Base-by-base conservation (phyloP, 2,329 filamentous ascomycete species). In the Paramyrothecium sp. region DNA sequence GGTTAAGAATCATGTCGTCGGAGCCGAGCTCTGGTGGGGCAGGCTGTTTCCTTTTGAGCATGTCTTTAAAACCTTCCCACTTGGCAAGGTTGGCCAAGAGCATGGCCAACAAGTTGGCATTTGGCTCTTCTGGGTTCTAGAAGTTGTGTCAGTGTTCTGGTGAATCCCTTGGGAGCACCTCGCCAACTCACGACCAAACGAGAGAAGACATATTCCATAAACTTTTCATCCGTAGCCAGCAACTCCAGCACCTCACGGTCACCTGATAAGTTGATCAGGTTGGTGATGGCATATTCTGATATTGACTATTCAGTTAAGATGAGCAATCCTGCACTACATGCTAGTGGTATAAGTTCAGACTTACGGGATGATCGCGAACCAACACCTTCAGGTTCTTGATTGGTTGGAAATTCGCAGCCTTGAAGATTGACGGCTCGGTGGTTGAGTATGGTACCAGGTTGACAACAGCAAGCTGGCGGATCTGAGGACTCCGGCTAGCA, bases 41-140 rank as follows among this genome's bases (percentile, higher is more conserved):
- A 7, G 83, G 77, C 61, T 92, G 89, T 67, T 89, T 89, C 56
- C 89, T 79, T 4, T 81, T 79, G 12, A 94, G 74, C 4, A 97
- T 78, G 48, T 82, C 81, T 62, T 89, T 89, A 56, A 97, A 74
- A 7, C 81, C 81, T 64, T 94, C 87, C 60, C 84, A 89, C 76
- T 98, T 98, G 58, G 88, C 84, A 54, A 99, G 80, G 69, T 99
- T 99, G 71, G 95, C 92, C 22, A 98, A 82, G 16, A 99, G 84
- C 92, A 97, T 98, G 50, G 92, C 87, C 50, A 96, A 78, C 46
- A 95, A 83, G 69, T 97, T 90, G 54, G 91, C 92, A 69, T 93
- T 93, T 30, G 85, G 82, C 70, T 98, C 94, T 54, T 89, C 86
- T 3, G 84, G 78, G 65, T 86, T 83, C 89, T 91, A 59, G 19